These are phyloP conservation scores for Leishmania turanica DNA, from an alignment of 208 protist genomes.

Conservation along the genomic window DNA sequence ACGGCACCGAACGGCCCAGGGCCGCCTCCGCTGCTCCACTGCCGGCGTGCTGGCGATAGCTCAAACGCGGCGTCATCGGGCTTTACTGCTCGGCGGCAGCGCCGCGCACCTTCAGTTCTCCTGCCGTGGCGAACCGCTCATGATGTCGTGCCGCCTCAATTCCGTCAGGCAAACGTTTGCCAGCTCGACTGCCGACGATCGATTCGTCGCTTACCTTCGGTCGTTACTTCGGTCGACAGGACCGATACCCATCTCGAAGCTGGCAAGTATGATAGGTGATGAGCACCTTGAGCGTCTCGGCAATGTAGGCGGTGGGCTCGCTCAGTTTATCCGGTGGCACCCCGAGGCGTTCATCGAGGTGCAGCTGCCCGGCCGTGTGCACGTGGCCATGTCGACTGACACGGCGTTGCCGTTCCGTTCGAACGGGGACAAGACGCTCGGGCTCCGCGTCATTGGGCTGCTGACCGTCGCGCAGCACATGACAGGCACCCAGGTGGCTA, in stretches of 20 bases:
- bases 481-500: constrained; percentile 9
- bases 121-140: neutral
- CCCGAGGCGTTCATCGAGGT: constrained; percentile 28
- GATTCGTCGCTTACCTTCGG: neutral
- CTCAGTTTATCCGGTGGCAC: constrained; percentile 23
- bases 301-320: constrained; percentile 35
- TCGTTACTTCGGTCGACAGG: constrained; percentile 29
- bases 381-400: constrained; percentile 32
- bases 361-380: constrained; percentile 37
- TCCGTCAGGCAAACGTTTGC: neutral
- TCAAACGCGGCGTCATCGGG: neutral
- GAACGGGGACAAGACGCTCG: constrained; percentile 21
- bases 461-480: constrained; percentile 43
- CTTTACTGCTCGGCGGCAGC: neutral
- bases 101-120: neutral
- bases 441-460: constrained; percentile 38
- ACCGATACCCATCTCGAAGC: constrained; percentile 64
- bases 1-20: too few relatives aligned
- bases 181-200: neutral
- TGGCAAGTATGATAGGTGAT: constrained; percentile 57
- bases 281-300: constrained; percentile 53
- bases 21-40: neutral
- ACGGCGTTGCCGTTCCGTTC: constrained; percentile 24
- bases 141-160: neutral
- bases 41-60: neutral